These are phyloP conservation scores for Hansenula sp. DNA, from an alignment of 1,139 yeast genomes.

Conservation along the genomic window DNA sequence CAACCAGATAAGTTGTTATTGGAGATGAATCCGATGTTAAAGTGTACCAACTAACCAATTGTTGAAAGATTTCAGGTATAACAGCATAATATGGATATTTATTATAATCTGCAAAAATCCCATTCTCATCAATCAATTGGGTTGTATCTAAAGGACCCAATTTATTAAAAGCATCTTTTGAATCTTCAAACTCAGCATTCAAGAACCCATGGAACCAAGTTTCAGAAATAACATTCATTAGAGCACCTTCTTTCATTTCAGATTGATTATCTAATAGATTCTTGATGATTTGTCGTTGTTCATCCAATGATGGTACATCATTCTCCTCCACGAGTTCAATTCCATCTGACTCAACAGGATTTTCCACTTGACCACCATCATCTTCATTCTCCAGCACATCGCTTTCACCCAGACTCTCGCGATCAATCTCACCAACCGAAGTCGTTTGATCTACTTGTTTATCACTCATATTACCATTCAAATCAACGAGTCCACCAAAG, in stretches of 20 bases:
- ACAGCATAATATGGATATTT: constrained; percentile 31
- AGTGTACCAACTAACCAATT: constrained; percentile 54
- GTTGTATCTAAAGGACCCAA: constrained; percentile 34
- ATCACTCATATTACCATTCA: too few species aligned
- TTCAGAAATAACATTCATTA: constrained; percentile 32
- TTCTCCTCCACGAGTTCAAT: not conserved
- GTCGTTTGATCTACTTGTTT: too few species aligned
- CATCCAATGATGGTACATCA: constrained; percentile 6
- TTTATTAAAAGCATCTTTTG: constrained; percentile 14
- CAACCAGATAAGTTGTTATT: constrained; percentile 41
- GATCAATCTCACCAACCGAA: not conserved
- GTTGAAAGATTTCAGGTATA: constrained; percentile 38
- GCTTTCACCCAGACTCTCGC: not conserved
- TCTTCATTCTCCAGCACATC: not conserved
- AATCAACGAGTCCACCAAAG: too few species aligned
- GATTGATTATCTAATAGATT: constrained; percentile 10
- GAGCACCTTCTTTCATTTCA: constrained; percentile 27
- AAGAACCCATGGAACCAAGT: constrained; percentile 32
- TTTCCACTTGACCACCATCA: not conserved
- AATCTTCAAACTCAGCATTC: constrained; percentile 13
- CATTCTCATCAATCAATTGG: constrained; percentile 26
- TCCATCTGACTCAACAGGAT: too few species aligned
- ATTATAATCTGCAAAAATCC: constrained; percentile 28
- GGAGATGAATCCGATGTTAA: constrained; percentile 37
- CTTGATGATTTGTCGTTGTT: constrained; percentile 17